Percentiles rank a stretch among this genome's conserved stretches.
These are phyloP conservation scores for Wallacemonas sp. DNA, from an alignment of 208 protist genomes.

Conservation along the genomic window DNA sequence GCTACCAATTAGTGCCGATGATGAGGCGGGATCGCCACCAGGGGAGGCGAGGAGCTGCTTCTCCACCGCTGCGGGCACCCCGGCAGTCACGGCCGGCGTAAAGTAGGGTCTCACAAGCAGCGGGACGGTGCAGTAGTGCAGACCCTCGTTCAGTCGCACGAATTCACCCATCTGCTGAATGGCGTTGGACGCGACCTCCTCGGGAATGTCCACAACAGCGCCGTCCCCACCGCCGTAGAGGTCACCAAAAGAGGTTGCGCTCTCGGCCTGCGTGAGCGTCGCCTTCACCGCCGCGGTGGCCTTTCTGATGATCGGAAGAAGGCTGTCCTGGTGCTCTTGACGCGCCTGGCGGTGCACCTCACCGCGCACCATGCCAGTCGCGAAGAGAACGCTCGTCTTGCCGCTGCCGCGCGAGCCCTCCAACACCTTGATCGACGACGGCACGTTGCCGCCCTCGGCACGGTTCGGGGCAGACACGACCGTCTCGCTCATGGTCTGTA, in stretches of 20 bases:
- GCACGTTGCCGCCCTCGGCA: slow-evolving; percentile 1
- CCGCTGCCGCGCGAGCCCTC: slow-evolving; percentile 68
- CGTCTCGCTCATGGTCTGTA: slow-evolving; percentile 37
- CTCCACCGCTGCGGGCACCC: slow-evolving; percentile 18
- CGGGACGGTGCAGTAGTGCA: slow-evolving; percentile 57
- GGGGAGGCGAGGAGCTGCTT: slow-evolving; percentile 13
- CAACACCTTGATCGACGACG: slow-evolving; percentile 34
- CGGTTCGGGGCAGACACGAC: slow-evolving; percentile 7
- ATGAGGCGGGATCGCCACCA: background rate
- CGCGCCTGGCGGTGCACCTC: slow-evolving; percentile 45
- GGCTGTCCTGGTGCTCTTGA: slow-evolving; percentile 52
- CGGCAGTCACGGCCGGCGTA: slow-evolving; percentile 15
- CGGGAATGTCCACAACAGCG: slow-evolving; percentile 23
- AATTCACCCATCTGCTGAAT: slow-evolving; percentile 38
- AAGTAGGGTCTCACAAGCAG: slow-evolving; percentile 47
- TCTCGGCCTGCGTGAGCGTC: slow-evolving; percentile 3
- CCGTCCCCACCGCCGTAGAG: slow-evolving; percentile 20
- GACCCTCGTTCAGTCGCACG: slow-evolving; percentile 28
- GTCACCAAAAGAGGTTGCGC: slow-evolving; percentile 24
- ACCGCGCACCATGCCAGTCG: slow-evolving; percentile 49
- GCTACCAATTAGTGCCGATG: slow-evolving; percentile 4
- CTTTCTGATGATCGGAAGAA: slow-evolving; percentile 38
- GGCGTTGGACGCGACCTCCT: slow-evolving; percentile 35
- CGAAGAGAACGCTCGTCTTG: slow-evolving; percentile 67
- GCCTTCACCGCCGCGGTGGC: slow-evolving; percentile 21